These are phyloP conservation scores for Clavispora asparagi DNA, from an alignment of 805 yeast genomes.

Conservation along the genomic window DNA sequence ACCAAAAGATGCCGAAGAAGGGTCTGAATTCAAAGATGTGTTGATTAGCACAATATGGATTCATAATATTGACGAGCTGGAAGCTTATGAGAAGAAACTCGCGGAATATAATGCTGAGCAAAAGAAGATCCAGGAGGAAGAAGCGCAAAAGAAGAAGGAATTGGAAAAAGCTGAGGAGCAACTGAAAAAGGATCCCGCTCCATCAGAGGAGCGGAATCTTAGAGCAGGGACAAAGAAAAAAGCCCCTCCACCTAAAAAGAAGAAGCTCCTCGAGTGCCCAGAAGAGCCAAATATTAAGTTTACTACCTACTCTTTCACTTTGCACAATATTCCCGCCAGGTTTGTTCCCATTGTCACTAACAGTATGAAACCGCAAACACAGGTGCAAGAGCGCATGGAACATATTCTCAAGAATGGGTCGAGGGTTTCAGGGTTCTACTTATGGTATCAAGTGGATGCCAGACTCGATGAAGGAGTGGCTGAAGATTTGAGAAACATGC, in stretches of 20 bases:
- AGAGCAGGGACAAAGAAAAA: conserved; percentile 14
- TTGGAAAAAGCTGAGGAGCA: conserved; percentile 14
- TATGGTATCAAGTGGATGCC: conserved; percentile 85
- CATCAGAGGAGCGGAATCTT: conserved; percentile 6
- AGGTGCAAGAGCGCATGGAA: conserved; percentile 59
- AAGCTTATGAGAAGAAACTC: conserved; percentile 36
- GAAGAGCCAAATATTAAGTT: conserved; percentile 41
- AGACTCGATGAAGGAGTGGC: conserved; percentile 62
- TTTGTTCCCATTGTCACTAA: conserved; percentile 60
- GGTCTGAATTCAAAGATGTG: conserved; percentile 29
- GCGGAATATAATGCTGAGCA: conserved; percentile 24
- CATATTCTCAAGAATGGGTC: conserved; percentile 54
- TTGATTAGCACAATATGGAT: conserved; percentile 45
- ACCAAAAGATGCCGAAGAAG: conserved; percentile 17
- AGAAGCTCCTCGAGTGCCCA: conserved; percentile 24
- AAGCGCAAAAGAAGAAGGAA: conserved; percentile 17
- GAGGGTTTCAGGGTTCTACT: conserved; percentile 53
- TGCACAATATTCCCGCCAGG: conserved; percentile 61
- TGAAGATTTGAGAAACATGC: conserved; percentile 55
- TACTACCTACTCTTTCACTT: conserved; percentile 62
- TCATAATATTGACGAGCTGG: conserved; percentile 47
- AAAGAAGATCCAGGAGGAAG: conserved; percentile 24
- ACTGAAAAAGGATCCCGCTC: conserved; percentile 6
- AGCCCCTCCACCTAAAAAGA: conserved; percentile 6
- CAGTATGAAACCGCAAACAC: conserved; percentile 54